Evolutionary conservation across 192 early-diverging fungal genomes (phyloP).

Genomic region (Podila clonocystis): DNA sequence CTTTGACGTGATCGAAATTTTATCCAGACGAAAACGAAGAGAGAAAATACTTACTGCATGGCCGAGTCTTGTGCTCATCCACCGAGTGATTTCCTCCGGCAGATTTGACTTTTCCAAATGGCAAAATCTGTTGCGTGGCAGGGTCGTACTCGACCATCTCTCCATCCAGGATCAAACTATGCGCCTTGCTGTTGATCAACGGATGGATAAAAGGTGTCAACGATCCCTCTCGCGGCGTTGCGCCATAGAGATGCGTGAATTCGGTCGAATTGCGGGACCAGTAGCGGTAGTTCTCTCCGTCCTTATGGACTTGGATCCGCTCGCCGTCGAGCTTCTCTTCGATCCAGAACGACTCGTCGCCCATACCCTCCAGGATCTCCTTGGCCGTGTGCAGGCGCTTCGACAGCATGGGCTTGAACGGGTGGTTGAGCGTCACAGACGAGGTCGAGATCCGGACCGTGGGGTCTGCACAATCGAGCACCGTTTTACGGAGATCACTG

Average conservation of each 20-base stretch:
- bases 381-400: slow-evolving; percentile 59
- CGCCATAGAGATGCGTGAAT: slow-evolving; percentile 78
- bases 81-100: slow-evolving; percentile 61
- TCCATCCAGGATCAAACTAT: slow-evolving; percentile 82
- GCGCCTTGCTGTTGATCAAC: slow-evolving; percentile 56
- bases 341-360: slow-evolving; percentile 69
- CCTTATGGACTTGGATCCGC: slow-evolving; percentile 75
- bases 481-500: slow-evolving; percentile 68
- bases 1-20: background rate
- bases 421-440: slow-evolving; percentile 62
- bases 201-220: slow-evolving; percentile 66
- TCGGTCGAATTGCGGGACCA: slow-evolving; percentile 74
- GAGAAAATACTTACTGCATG: slow-evolving; percentile 55
- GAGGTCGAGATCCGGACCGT: slow-evolving; percentile 35
- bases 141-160: slow-evolving; percentile 83
- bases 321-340: slow-evolving; percentile 90
- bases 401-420: slow-evolving; percentile 78
- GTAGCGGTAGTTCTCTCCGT: slow-evolving; percentile 57
- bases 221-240: slow-evolving; percentile 59
- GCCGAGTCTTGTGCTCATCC: slow-evolving; percentile 48
- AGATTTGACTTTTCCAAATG: slow-evolving; percentile 82
- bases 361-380: slow-evolving; percentile 58
- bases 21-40: background rate
- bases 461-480: slow-evolving; percentile 64
- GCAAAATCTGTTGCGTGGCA: slow-evolving; percentile 64